These are phyloP conservation scores for Rhodomyrtus psidioides DNA, from an alignment of 441 rosid species.

Conservation along the genomic window DNA sequence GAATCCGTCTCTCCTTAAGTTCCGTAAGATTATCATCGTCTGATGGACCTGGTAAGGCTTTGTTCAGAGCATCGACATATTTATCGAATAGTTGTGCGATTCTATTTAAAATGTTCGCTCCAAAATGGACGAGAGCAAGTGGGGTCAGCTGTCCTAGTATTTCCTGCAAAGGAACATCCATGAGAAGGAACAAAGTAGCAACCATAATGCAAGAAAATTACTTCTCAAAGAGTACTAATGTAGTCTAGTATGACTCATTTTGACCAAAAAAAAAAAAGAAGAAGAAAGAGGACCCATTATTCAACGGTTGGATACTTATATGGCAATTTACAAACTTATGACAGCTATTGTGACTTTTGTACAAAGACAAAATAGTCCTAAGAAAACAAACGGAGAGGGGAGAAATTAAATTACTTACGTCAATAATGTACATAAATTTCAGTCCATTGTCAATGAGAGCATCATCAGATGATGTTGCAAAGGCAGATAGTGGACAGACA, in stretches of 20 bases:
- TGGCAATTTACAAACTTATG: background rate
- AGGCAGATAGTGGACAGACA: slow-evolving; percentile 46
- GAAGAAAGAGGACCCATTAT: background rate
- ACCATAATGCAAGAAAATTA: background rate
- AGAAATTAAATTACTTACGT: slow-evolving; percentile 39
- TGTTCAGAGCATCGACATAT: slow-evolving; percentile 63
- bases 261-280: background rate
- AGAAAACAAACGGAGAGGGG: background rate
- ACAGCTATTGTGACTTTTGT: background rate
- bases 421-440: slow-evolving; percentile 67
- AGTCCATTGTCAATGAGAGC: slow-evolving; percentile 66
- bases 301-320: background rate
- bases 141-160: slow-evolving; percentile 81
- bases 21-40: slow-evolving; percentile 83
- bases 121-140: slow-evolving; percentile 61
- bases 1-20: slow-evolving; percentile 88
- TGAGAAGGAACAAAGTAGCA: background rate
- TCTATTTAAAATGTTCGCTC: slow-evolving; percentile 68
- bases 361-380: background rate
- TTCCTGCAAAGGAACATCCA: slow-evolving; percentile 43
- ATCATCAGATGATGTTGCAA: slow-evolving; percentile 49
- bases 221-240: background rate
- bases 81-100: slow-evolving; percentile 73
- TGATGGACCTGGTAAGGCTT: slow-evolving; percentile 80
- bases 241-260: background rate